Base-by-base conservation (phyloP, 2,329 filamentous ascomycete genomes). In the Cladosporium sphaerospermum region DNA sequence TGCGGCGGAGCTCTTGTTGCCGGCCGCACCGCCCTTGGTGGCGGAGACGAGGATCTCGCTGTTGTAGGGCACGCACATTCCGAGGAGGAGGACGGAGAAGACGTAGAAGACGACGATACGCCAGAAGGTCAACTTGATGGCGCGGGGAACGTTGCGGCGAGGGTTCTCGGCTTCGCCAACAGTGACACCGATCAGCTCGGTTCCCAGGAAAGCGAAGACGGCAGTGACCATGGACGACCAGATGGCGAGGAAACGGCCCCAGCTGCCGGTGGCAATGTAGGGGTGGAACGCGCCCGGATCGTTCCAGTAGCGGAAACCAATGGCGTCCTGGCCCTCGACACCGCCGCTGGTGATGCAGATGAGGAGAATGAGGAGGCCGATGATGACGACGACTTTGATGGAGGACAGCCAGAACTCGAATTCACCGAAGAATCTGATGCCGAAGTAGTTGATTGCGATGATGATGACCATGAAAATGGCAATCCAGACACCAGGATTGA, bases 91-190 rank as follows among this genome's bases (percentile, higher is more conserved):
- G 34, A 90, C 85, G 18, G 80, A 84, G 54, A 89, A 69, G 62
- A 83, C 78, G 75, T 92, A 92, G 76, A 92, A 92, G 73, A 91
- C 75, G 59, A 89, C 71, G 67, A 92, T 91, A 54, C 88, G 87
- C 74, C 81, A 91, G 71, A 91, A 91, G 60, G 86, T 90, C 46
- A 89, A 77, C 67, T 83, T 86, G 75, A 90, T 90, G 50, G 86
- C 87, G 55, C 83, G 81, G 6, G 88, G 88, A 56, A 92, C 84
- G 13, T 83, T 87, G 68, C 81, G 82, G 65, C 86, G 82, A 1
- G 88, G 88, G 71, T 90, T 90, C 71, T 89, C 84, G 0, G 86
- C 86, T 70, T 90, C 86, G 50, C 84, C 86, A 33, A 89, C 85
- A 0, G 86, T 90, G 11, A 90, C 85, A 71, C 86, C 86, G 47